Percentiles rank a stretch among this genome's conserved stretches.
Conservation (phyloP, 1,284 basidiomycete species). For the Vanrija pseudolonga region DNA sequence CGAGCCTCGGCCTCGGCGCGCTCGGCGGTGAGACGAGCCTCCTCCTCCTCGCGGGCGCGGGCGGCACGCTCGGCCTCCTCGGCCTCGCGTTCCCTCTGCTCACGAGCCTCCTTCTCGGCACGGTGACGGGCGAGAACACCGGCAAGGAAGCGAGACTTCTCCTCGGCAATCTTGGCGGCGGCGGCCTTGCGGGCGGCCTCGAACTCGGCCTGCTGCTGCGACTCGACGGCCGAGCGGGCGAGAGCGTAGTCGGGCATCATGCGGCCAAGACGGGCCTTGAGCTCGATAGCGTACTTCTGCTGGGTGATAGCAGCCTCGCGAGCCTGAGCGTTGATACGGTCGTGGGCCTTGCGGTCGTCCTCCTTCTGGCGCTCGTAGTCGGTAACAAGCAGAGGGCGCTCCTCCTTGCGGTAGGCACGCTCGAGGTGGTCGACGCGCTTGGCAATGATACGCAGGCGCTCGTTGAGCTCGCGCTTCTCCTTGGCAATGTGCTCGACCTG, state of each 20-base stretch:
- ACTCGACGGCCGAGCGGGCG: slow-evolving; percentile 61
- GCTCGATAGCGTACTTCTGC: slow-evolving; percentile 68
- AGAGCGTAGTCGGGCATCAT: slow-evolving; percentile 71
- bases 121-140: slow-evolving; percentile 52
- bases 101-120: slow-evolving; percentile 60
- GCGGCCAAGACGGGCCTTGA: slow-evolving; percentile 71
- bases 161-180: slow-evolving; percentile 70
- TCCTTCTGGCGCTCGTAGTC: slow-evolving; percentile 87
- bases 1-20: slow-evolving; percentile 35
- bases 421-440: slow-evolving; percentile 96
- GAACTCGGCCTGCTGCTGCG: slow-evolving; percentile 68
- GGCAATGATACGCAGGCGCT: slow-evolving; percentile 74
- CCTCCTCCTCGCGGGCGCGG: slow-evolving; percentile 55
- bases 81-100: slow-evolving; percentile 53
- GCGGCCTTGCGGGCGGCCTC: slow-evolving; percentile 62
- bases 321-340: slow-evolving; percentile 61
- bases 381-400: slow-evolving; percentile 75
- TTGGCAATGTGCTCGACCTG: slow-evolving; percentile 95
- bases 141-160: slow-evolving; percentile 71
- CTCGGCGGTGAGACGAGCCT: slow-evolving; percentile 25
- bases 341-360: slow-evolving; percentile 68
- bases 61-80: slow-evolving; percentile 57
- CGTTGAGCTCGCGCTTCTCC: slow-evolving; percentile 86
- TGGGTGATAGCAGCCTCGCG: slow-evolving; percentile 60
- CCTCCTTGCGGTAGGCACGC: slow-evolving; percentile 92